Percentiles rank a stretch among this genome's conserved stretches.
Evolutionary conservation across 1,284 basidiomycete species (phyloP).

Genomic region (Neotropicomus parvogracilis): DNA sequence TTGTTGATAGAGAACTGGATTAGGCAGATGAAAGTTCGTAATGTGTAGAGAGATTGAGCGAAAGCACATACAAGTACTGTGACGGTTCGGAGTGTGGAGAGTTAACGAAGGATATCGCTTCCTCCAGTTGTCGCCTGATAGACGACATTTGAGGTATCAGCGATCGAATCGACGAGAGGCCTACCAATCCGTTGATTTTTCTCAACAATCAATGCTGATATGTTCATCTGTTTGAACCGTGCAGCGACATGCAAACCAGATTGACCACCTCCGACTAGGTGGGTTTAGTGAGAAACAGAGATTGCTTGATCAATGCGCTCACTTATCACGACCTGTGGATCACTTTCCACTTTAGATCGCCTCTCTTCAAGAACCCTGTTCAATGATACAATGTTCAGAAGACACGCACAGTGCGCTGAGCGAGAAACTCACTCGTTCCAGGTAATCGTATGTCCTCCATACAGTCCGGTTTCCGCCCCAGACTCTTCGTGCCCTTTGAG

Average conservation of each 20-base stretch:
- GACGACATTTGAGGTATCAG: not conserved
- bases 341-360: slow-evolving; percentile 2
- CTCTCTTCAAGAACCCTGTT: slow-evolving; percentile 5
- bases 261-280: slow-evolving; percentile 2
- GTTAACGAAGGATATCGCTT: slow-evolving; percentile 12
- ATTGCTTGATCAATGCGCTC: not conserved
- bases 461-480: slow-evolving; percentile 1
- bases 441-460: slow-evolving; percentile 6
- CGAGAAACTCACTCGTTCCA: slow-evolving; percentile 3
- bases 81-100: slow-evolving; percentile 3
- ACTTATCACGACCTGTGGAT: slow-evolving; percentile 11
- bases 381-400: not conserved
- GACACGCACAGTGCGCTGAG: not conserved
- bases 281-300: not conserved
- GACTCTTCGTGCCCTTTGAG: slow-evolving; percentile 5
- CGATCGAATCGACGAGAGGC: not conserved
- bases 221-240: slow-evolving; percentile 8
- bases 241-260: slow-evolving; percentile 5
- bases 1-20: slow-evolving; percentile 6
- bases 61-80: slow-evolving; percentile 3
- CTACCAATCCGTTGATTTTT: slow-evolving; percentile 6
- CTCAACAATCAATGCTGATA: slow-evolving; percentile 4
- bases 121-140: slow-evolving; percentile 9
- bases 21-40: not conserved
- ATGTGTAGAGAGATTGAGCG: not conserved